A percentile compares a stretch with the other conserved stretches of the same genome.
Evolutionary conservation across 2,329 filamentous ascomycete genomes (phyloP).

Genomic region (Ophiostoma sp.): DNA sequence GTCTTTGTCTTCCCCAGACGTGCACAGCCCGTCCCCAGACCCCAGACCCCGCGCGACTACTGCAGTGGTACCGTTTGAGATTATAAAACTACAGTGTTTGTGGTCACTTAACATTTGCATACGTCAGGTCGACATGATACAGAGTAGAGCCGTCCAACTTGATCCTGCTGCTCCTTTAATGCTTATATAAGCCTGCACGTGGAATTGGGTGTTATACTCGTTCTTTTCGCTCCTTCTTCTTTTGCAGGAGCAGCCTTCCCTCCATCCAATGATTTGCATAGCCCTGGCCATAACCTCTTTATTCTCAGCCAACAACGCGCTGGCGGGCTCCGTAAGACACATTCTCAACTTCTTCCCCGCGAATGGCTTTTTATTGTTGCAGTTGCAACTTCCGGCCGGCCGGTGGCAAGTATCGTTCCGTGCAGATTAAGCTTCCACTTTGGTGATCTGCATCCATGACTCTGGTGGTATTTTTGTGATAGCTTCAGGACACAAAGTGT

Average conservation of each 20-base stretch:
- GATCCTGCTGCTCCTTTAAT: too few species aligned
- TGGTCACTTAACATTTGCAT: too few species aligned
- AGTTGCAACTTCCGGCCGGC: neutral
- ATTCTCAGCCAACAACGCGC: neutral
- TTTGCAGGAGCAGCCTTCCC: neutral
- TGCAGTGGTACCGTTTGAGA: too few species aligned
- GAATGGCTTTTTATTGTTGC: neutral
- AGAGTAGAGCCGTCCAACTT: too few species aligned
- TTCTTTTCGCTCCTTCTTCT: neutral
- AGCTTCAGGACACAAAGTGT: neutral
- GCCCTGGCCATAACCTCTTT: neutral
- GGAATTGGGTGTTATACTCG: neutral
- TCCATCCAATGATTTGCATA: neutral
- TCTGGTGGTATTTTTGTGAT: neutral
- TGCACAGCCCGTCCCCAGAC: neutral
- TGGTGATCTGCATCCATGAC: neutral
- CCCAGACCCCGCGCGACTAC: neutral
- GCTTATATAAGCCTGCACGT: neutral
- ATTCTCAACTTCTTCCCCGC: neutral
- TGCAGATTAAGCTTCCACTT: neutral
- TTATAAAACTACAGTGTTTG: too few species aligned
- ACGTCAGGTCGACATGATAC: too few species aligned
- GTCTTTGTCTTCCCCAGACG: neutral
- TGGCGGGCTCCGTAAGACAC: neutral
- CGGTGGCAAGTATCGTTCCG: neutral